A percentile compares a stretch with the other conserved stretches of the same genome.
These are phyloP conservation scores for Glebionis coronaria DNA, from an alignment of 129 eudicot genomes.

Conservation along the genomic window DNA sequence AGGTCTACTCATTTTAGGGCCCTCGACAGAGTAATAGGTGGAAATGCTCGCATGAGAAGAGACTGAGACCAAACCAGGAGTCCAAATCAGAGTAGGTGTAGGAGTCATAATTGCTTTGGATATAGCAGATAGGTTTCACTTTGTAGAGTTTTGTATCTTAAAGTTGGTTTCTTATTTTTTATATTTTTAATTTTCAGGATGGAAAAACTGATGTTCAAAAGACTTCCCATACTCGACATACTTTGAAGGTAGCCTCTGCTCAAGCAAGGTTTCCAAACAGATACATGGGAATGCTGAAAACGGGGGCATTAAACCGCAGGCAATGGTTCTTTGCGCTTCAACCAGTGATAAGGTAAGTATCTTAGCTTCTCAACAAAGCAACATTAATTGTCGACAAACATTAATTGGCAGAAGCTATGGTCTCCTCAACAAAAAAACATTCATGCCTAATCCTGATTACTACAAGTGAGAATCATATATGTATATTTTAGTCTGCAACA, in stretches of 20 bases:
- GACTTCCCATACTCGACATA: slow-evolving; percentile 80
- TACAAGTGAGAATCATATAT: slow-evolving; percentile 61
- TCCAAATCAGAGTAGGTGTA: too few relatives aligned
- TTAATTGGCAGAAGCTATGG: slow-evolving; percentile 92
- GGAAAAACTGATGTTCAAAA: slow-evolving; percentile 77
- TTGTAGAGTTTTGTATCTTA: neutral
- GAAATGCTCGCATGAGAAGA: too few relatives aligned
- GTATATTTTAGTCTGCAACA: too few relatives aligned
- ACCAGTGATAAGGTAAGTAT: too few relatives aligned
- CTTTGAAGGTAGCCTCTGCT: slow-evolving; percentile 71
- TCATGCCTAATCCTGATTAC: slow-evolving; percentile 90
- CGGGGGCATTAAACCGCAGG: too few relatives aligned
- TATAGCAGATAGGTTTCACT: too few relatives aligned
- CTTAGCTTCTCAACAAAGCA: too few relatives aligned
- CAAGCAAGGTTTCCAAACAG: slow-evolving; percentile 36
- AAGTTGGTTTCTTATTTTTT: neutral
- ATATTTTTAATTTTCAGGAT: slow-evolving; percentile 43
- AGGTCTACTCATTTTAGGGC: too few relatives aligned
- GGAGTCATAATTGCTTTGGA: too few relatives aligned
- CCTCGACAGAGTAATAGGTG: too few relatives aligned
- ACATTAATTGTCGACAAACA: slow-evolving; percentile 90
- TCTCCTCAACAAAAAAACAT: slow-evolving; percentile 58
- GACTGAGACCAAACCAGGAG: too few relatives aligned
- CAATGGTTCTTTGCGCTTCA: too few relatives aligned
- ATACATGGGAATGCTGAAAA: slow-evolving; percentile 38